Conservation (phyloP, 192 early-diverging fungal genomes). For the Phlyctochytrium bullatum region DNA sequence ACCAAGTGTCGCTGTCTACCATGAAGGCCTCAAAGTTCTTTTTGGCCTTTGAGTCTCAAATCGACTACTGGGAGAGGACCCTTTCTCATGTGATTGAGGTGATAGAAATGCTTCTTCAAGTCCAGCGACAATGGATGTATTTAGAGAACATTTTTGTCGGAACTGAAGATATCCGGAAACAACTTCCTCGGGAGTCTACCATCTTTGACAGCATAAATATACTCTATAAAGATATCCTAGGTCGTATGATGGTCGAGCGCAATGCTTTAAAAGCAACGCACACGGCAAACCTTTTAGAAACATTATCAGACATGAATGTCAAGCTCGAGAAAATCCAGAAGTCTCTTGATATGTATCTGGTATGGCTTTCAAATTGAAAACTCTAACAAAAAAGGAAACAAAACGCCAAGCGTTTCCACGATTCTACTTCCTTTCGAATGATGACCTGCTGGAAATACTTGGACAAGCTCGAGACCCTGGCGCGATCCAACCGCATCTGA, state of each 20-base stretch:
- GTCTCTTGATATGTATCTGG: slow-evolving; percentile 59
- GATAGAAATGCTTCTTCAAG: slow-evolving; percentile 50
- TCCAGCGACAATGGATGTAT: slow-evolving; percentile 64
- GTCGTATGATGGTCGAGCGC: slow-evolving; percentile 38
- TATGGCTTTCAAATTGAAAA: slow-evolving; percentile 6
- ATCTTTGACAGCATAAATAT: slow-evolving; percentile 52
- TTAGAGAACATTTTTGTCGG: slow-evolving; percentile 63
- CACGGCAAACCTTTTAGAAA: slow-evolving; percentile 38
- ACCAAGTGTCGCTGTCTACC: slow-evolving; percentile 58
- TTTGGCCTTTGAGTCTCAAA: slow-evolving; percentile 50
- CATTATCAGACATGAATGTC: slow-evolving; percentile 53
- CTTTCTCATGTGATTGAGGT: slow-evolving; percentile 56
- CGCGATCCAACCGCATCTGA: slow-evolving; percentile 59
- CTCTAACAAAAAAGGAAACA: slow-evolving; percentile 37
- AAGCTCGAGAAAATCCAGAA: slow-evolving; percentile 64
- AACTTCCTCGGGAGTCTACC: slow-evolving; percentile 56
- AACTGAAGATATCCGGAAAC: slow-evolving; percentile 58
- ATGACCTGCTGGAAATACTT: slow-evolving; percentile 59
- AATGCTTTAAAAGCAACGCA: slow-evolving; percentile 54
- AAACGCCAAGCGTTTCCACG: slow-evolving; percentile 58
- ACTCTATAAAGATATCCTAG: slow-evolving; percentile 47
- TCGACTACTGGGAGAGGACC: slow-evolving; percentile 57
- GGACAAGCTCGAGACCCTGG: slow-evolving; percentile 59
- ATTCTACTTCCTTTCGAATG: slow-evolving; percentile 63
- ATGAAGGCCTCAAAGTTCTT: slow-evolving; percentile 63